These are phyloP conservation scores for Phytophthora pinifolia DNA, from an alignment of 352 stramenopile genomes.

Conservation along the genomic window DNA sequence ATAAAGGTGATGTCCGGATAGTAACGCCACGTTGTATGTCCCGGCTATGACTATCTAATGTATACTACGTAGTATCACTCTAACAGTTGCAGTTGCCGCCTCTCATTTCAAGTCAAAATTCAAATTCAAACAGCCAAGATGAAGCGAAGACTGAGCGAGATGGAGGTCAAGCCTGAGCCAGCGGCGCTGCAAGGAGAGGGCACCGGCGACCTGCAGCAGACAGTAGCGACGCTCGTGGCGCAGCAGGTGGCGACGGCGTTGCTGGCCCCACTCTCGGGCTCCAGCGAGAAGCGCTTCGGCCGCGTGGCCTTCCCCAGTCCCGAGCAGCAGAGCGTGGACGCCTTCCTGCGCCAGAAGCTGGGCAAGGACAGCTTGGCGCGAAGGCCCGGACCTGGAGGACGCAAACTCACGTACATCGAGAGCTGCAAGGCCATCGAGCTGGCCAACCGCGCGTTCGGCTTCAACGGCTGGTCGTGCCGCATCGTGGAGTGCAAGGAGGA, in stretches of 20 bases:
- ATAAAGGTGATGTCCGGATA: background rate
- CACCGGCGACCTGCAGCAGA: slow-evolving; percentile 39
- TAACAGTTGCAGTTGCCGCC: slow-evolving; percentile 23
- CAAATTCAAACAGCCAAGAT: slow-evolving; percentile 23
- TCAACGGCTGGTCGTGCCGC: slow-evolving; percentile 86
- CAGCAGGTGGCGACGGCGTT: slow-evolving; percentile 32
- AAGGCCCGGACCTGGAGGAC: slow-evolving; percentile 65
- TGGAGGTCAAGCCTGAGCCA: slow-evolving; percentile 17
- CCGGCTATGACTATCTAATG: background rate
- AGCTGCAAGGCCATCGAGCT: slow-evolving; percentile 90
- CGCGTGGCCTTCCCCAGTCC: slow-evolving; percentile 47
- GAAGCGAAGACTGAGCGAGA: slow-evolving; percentile 43
- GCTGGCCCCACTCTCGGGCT: slow-evolving; percentile 2
- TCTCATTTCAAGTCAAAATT: slow-evolving; percentile 17
- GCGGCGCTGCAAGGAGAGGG: slow-evolving; percentile 2
- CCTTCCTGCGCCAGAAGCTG: slow-evolving; percentile 84
- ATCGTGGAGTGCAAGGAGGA: slow-evolving; percentile 87
- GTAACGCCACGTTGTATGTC: slow-evolving; percentile 16
- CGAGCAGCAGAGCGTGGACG: slow-evolving; percentile 61
- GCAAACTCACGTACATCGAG: slow-evolving; percentile 85
- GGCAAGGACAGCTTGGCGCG: slow-evolving; percentile 72
- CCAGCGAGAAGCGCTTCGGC: slow-evolving; percentile 46
- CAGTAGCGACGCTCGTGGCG: slow-evolving; percentile 39
- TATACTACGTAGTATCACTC: no score
- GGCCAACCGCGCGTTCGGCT: slow-evolving; percentile 86